Conservation (phyloP, 108 stramenopile species). For the Nitzschia sp. region DNA sequence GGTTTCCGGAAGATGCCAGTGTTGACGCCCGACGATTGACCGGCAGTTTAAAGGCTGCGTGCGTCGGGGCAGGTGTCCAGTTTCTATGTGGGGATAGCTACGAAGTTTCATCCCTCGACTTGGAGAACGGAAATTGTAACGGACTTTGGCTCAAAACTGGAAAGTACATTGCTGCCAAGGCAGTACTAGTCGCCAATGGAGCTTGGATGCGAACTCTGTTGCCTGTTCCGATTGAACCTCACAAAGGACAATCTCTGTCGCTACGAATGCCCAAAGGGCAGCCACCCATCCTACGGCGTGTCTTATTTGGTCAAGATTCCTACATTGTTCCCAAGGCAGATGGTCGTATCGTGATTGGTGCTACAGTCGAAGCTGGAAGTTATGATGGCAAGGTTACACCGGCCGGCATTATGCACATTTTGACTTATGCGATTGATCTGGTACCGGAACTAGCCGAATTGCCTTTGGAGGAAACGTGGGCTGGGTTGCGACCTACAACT, state of each 20-base stretch:
- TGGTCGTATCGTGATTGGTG: constrained; percentile 88
- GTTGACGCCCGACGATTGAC: constrained; percentile 88
- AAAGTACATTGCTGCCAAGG: constrained; percentile 48
- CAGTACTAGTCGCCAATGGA: constrained; percentile 84
- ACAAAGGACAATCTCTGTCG: constrained; percentile 92
- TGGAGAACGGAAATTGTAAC: constrained; percentile 48
- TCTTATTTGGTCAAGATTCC: constrained; percentile 89
- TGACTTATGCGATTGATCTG: constrained; percentile 66
- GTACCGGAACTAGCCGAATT: constrained; percentile 78
- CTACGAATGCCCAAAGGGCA: constrained; percentile 70
- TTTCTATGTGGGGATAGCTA: constrained; percentile 64
- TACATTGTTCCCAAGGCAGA: constrained; percentile 96
- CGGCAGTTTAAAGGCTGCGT: constrained; percentile 68
- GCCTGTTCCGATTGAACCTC: constrained; percentile 88
- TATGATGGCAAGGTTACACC: constrained; percentile 79
- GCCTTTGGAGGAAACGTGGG: constrained; percentile 91
- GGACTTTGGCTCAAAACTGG: constrained; percentile 68
- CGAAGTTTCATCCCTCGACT: constrained; percentile 66
- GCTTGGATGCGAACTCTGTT: constrained; percentile 93
- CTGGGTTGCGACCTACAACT: constrained; percentile 91
- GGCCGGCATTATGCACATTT: constrained; percentile 77
- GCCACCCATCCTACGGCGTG: constrained; percentile 69
- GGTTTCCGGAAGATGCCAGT: constrained; percentile 93
- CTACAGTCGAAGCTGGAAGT: constrained; percentile 89
- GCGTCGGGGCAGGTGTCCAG: constrained; percentile 83